These are phyloP conservation scores for Aspergillus sclerotioniger DNA, from an alignment of 495 filamentous ascomycete genomes.

Conservation along the genomic window DNA sequence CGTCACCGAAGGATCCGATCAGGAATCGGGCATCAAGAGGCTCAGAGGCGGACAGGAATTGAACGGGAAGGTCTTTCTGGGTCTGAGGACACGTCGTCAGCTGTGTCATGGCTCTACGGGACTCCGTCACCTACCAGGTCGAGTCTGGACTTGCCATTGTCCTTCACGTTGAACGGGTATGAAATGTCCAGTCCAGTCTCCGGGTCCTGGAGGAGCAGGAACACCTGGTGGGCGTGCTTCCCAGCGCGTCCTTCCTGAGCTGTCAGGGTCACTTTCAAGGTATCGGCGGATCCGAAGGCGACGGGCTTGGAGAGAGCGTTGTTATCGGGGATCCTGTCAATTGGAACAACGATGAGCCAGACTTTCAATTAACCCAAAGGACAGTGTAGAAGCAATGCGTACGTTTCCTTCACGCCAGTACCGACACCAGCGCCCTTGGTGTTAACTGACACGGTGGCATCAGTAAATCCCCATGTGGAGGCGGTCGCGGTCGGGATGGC, in stretches of 20 bases:
- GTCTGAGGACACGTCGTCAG: conserved; percentile 54
- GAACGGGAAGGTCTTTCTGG: conserved; percentile 84
- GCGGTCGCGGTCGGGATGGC: conserved; percentile 53
- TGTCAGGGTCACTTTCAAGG: conserved; percentile 78
- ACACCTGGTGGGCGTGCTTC: conserved; percentile 89
- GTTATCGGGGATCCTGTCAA: conserved; percentile 58
- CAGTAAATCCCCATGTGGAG: conserved; percentile 79
- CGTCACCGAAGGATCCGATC: conserved; percentile 81
- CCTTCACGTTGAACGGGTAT: conserved; percentile 80
- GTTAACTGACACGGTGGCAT: conserved; percentile 76
- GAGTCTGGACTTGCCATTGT: conserved; percentile 78
- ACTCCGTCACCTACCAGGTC: conserved; percentile 64
- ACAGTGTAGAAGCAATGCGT: conserved; percentile 20
- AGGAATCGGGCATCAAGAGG: conserved; percentile 75
- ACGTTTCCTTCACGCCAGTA: conserved; percentile 71
- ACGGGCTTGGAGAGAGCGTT: conserved; percentile 65
- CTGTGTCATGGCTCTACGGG: conserved; percentile 5
- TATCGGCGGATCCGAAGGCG: conserved; percentile 63
- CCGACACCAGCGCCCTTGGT: conserved; percentile 66
- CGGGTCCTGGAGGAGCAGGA: conserved; percentile 75
- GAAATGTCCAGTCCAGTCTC: conserved; percentile 81
- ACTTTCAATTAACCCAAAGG: neutral
- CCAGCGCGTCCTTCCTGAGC: conserved; percentile 72
- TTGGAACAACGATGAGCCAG: conserved; percentile 14
- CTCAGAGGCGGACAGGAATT: conserved; percentile 65